phyloP scores from a whole-genome alignment of 805 yeast species.

The Cyberlindnera saturnus region DNA sequence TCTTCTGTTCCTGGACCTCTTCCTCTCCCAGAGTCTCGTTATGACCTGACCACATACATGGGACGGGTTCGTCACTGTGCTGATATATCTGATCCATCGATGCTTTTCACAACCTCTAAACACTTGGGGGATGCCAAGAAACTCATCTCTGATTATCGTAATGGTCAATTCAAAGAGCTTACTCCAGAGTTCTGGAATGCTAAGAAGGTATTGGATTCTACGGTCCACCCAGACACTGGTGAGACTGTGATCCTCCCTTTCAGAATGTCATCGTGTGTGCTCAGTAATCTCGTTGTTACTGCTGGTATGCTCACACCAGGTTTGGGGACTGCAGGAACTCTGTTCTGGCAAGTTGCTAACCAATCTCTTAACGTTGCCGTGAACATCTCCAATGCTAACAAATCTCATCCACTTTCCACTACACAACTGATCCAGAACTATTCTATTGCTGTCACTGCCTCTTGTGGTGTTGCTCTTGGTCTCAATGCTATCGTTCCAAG shows the following conservation, averaged over 20 bases:
- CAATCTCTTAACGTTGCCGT: conserved; percentile 96
- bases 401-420: conserved; percentile 84
- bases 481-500: conserved; percentile 87
- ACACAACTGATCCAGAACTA: conserved; percentile 74
- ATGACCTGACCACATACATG: conserved; percentile 77
- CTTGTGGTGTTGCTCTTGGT: conserved; percentile 94
- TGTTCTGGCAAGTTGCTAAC: conserved; percentile 97
- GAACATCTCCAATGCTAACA: conserved; percentile 93
- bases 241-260: conserved; percentile 89
- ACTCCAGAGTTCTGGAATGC: conserved; percentile 86
- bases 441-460: conserved; percentile 84
- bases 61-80: conserved; percentile 95
- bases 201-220: conserved; percentile 80
- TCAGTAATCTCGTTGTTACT: conserved; percentile 90
- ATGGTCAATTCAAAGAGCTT: conserved; percentile 59
- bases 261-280: conserved; percentile 94
- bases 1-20: conserved; percentile 82
- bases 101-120: conserved; percentile 64
- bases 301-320: conserved; percentile 98
- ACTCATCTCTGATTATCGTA: conserved; percentile 63
- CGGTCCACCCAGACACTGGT: conserved; percentile 95
- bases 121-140: conserved; percentile 62
- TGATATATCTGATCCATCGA: conserved; percentile 86
- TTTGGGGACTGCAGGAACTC: conserved; percentile 80
- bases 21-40: conserved; percentile 71